Evolutionary conservation across 352 stramenopile species (phyloP).

Genomic region (Pseudoperonospora humuli): DNA sequence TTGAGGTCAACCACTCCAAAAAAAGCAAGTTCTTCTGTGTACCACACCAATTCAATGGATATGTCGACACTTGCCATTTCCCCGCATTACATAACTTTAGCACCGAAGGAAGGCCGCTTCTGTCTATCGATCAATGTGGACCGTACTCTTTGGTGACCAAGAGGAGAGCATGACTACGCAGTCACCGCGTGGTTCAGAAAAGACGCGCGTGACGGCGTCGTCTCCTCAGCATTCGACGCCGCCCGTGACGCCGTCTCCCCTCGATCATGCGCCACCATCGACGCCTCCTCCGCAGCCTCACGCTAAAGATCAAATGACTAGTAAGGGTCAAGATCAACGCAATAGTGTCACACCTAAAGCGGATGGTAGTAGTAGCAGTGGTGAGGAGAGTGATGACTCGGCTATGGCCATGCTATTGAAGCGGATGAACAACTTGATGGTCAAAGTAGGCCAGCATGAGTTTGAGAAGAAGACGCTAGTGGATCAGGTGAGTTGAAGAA

Average conservation of each 20-base stretch:
- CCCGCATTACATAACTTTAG: no score
- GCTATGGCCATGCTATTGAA: constrained; percentile 74
- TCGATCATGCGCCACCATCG: constrained; percentile 12
- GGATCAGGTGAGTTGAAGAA: constrained; percentile 31
- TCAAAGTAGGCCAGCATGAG: constrained; percentile 78
- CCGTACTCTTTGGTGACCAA: constrained; percentile 51
- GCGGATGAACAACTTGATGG: constrained; percentile 75
- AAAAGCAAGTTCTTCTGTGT: not conserved
- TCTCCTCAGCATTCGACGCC: constrained; percentile 25
- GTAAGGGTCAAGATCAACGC: not conserved
- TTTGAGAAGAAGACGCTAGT: constrained; percentile 85
- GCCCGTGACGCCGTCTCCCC: constrained; percentile 28
- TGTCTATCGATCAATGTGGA: constrained; percentile 59
- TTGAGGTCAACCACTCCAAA: no score
- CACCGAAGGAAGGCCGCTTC: no score
- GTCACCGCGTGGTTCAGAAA: constrained; percentile 2
- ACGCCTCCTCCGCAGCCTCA: constrained; percentile 15
- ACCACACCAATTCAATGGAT: not conserved
- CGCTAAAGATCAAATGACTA: not conserved
- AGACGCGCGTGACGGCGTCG: constrained; percentile 3
- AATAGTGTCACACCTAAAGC: not conserved
- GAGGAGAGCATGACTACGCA: constrained; percentile 14
- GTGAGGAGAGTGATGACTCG: constrained; percentile 24
- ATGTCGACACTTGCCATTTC: not conserved
- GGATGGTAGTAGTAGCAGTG: constrained; percentile 17